Percentiles rank a stretch among this genome's conserved stretches.
phyloP scores from a whole-genome alignment of 2,329 filamentous ascomycete genomes.

The Ophiostoma pallidulum region DNA sequence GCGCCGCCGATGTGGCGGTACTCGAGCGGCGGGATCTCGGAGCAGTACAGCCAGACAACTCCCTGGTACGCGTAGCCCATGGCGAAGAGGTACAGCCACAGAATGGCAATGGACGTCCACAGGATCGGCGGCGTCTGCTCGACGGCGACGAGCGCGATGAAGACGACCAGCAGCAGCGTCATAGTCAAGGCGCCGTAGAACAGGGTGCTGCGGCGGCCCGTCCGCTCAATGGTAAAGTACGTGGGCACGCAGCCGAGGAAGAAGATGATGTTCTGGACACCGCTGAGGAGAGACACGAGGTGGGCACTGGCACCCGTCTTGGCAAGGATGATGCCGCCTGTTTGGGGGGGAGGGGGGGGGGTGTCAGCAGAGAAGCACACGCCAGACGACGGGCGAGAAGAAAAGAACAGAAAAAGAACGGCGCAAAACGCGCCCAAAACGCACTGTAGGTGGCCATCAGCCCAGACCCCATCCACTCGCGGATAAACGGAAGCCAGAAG shows the following conservation, averaged over 20 bases:
- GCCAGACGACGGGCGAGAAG: too few relatives aligned
- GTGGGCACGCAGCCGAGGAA: not conserved
- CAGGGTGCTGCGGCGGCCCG: not conserved
- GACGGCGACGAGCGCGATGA: conserved; percentile 1
- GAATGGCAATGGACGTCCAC: not conserved
- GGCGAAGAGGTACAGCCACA: not conserved
- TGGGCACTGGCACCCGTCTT: not conserved
- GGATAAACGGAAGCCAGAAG: conserved; percentile 1
- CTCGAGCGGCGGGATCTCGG: conserved; percentile 2
- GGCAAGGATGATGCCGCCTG: not conserved
- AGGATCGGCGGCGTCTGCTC: not conserved
- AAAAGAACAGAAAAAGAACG: too few relatives aligned
- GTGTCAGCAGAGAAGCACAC: too few relatives aligned
- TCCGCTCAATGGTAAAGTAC: not conserved
- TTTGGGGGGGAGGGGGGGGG: too few relatives aligned
- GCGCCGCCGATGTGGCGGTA: conserved; percentile 6
- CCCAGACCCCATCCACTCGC: not conserved
- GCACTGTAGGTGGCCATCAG: not conserved
- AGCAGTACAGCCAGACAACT: not conserved
- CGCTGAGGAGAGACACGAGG: not conserved
- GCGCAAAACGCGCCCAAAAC: too few relatives aligned
- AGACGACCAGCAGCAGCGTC: not conserved
- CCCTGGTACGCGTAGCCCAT: conserved; percentile 3
- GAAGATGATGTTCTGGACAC: not conserved
- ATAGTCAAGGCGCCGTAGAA: not conserved